Evolutionary conservation across 305 asterid genomes (phyloP).

Genomic region (Solanum hybrid): DNA sequence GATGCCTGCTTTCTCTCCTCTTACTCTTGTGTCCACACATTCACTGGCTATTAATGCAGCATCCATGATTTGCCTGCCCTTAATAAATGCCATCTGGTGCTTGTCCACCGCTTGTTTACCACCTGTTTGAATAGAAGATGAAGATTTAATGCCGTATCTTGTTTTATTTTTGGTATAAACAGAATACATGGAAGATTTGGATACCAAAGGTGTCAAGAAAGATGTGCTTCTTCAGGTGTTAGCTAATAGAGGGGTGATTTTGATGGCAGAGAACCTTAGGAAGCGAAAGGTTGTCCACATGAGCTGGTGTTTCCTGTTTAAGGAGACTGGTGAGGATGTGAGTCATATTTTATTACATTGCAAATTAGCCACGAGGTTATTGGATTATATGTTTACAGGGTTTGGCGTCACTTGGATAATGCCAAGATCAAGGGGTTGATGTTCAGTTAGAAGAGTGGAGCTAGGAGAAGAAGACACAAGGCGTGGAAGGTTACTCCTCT

Average conservation of each 20-base stretch:
- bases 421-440: background rate
- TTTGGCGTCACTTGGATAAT: background rate
- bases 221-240: background rate
- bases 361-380: background rate
- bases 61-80: no score
- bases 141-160: background rate
- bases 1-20: no score
- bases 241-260: background rate
- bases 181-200: background rate
- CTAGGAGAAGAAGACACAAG: background rate
- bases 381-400: background rate
- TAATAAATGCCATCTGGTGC: no score
- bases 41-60: no score
- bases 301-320: background rate
- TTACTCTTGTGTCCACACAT: no score
- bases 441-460: background rate
- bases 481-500: background rate
- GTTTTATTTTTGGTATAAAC: background rate
- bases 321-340: background rate
- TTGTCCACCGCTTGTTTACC: no score
- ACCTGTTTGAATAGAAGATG: background rate
- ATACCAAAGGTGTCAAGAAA: background rate
- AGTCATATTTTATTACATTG: background rate
- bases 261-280: background rate
- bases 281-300: background rate